Conservation (phyloP, 2,329 filamentous ascomycete species). For the Rhexocercosporidium sp. region DNA sequence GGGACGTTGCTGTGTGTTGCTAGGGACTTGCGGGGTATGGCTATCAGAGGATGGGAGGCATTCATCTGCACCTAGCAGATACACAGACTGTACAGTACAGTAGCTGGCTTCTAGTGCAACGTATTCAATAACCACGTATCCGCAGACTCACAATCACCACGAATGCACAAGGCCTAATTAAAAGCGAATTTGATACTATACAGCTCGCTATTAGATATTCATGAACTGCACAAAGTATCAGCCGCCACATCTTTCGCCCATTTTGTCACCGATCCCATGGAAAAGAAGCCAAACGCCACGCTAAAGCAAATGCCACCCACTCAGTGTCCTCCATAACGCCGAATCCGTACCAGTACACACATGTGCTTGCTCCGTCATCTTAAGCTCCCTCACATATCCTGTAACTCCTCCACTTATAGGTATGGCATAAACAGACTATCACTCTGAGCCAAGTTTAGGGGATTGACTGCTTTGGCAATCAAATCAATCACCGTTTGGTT, state of each 20-base stretch:
- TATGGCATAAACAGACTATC: constrained; percentile 99
- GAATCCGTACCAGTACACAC: neutral
- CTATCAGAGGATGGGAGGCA: neutral
- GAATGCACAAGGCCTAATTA: neutral
- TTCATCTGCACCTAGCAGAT: neutral
- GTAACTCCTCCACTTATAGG: constrained; percentile 49
- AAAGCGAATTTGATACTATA: neutral
- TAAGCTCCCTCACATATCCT: neutral
- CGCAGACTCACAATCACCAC: neutral
- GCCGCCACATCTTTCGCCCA: neutral
- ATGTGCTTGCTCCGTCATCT: neutral
- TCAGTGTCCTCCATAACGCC: constrained; percentile 15
- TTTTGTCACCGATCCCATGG: neutral
- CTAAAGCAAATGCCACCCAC: constrained; percentile 25
- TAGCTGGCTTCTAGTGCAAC: neutral
- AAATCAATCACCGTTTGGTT: constrained; percentile 97
- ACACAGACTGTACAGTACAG: neutral
- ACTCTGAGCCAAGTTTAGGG: constrained; percentile 83
- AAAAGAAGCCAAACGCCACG: constrained; percentile 26
- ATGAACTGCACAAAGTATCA: neutral
- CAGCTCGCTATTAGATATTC: neutral
- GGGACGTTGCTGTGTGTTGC: constrained; percentile 3
- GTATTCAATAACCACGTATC: neutral
- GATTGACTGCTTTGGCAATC: constrained; percentile 91
- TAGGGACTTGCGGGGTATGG: neutral